Evolutionary conservation across 1,139 yeast genomes (phyloP), one percentile per base, ranked within the genome.

Genomic region (Waltiozyma solani): DNA sequence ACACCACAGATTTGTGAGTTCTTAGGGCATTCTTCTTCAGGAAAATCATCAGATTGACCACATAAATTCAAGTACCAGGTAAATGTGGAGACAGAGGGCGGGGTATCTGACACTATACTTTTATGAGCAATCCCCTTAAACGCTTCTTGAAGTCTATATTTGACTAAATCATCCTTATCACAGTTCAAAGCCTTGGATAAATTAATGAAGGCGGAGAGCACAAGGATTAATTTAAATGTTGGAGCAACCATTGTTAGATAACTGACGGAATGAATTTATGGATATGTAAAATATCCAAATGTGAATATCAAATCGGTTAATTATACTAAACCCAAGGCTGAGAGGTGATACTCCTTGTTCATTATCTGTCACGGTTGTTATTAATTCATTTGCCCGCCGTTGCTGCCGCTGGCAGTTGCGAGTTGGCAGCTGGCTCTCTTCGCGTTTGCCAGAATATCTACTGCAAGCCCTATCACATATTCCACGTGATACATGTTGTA

Each of bases 41-140:
- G 57, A 7, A 54, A 60, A 26, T 59, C 62, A 1, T 27, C 31
- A 8, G 20, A 7, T 15, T 73, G 62, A 34, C 72, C 76, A 59
- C 95, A 85, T 12, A 86, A 67, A 35, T 85, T 81, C 36, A 87
- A 52, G 51, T 67, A 74, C 89, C 95, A 84, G 4, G 74, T 67
- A 30, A 68, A 60, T 38, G 66, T 69, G 2, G 85, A 76, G 34
- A 60, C 63, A 6, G 89, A 72, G 3, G 97, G 97, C 21, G 96
- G 96, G 13, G 96, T 84, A 36, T 70, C 71, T 34, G 58, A 63
- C 25, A 65, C 51, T 5, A 52, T 40, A 9, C 65, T 52, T 15
- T 64, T 63, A 7, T 48, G 11, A 5, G 43, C 20, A 12, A 48
- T 34, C 14, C 37, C 35, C 8, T 42, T 41, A 37, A 51, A 47